Base-by-base conservation (phyloP, 257 asterid genomes). In the Cruciata laevipes region DNA sequence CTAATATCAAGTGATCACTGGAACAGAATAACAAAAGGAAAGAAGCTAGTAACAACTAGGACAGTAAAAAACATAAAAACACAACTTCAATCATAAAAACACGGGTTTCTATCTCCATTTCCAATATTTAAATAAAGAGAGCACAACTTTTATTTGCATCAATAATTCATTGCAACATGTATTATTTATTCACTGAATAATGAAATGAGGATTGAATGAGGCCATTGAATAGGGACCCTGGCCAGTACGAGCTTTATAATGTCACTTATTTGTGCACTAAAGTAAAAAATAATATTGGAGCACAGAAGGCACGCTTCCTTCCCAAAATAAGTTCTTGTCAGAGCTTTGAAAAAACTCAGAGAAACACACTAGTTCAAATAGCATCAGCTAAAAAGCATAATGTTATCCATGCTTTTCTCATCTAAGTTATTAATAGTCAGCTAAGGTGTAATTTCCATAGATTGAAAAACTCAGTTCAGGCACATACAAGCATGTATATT, bases 171-270 rank as follows among this genome's bases (percentile, higher is more conserved):
- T 10, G 14, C 42, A 7, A 14, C 20, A 37, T 58, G 27, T 24
- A 37, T 47, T 10, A 24, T 57, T 23, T 59, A 56, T 58, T n/a
- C 31, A 24, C 24, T 16, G 11, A 10, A 56, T 18, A 40, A 40
- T 17, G 52, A 59, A 16, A 25, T 18, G 23, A 69, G 59, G 23
- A 59, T 30, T 38, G 32, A n/a, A 16, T 3, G 47, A 56, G 25
- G 60, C 67, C 30, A 69, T 30, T 32, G 44, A 9, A 11, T 23
- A 27, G 31, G 60, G 47, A 60, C 40, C 61, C 61, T 60, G 31
- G 1, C 65, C 24, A 61, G 20, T 17, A 17, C 18, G 17, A 44
- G 17, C 65, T 17, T 61, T 31, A 61, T 14, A 16, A 32, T 58
- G 3, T 12, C 18, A 58, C 17, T 13, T 23, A 17, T 30, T 60